Percentiles rank a stretch among this genome's conserved stretches.
Evolutionary conservation across 257 asterid species (phyloP).

Genomic region (Solanum pennellii): DNA sequence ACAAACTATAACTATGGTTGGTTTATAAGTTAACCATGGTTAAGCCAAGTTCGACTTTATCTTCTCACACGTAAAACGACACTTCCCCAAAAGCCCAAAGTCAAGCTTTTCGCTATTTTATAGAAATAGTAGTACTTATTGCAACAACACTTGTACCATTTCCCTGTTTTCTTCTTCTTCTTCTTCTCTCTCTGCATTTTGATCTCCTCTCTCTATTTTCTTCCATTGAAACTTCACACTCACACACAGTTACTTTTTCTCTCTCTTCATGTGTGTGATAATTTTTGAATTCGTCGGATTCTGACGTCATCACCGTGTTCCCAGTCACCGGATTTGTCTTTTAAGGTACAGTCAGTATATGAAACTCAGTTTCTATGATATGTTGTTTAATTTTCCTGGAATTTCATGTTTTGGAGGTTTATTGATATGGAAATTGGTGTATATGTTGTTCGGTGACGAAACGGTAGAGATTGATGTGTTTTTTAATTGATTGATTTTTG

Average conservation of each 20-base stretch:
- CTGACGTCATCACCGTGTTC: not conserved
- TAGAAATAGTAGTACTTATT: conserved; percentile 28
- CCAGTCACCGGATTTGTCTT: not conserved
- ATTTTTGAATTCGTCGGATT: not conserved
- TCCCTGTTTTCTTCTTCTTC: conserved; percentile 1
- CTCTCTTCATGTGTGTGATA: not conserved
- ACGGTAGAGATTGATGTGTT: not conserved
- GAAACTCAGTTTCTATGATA: not conserved
- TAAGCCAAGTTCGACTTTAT: conserved; percentile 20
- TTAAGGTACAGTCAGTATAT: not conserved
- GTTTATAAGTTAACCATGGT: conserved; percentile 9
- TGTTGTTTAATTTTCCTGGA: not conserved
- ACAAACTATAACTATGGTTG: conserved; percentile 14
- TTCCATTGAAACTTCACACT: conserved; percentile 2
- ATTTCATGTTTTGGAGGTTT: not conserved
- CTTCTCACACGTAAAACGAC: conserved; percentile 14
- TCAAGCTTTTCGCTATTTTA: not conserved
- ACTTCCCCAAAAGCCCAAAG: not conserved
- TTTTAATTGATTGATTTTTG: not conserved
- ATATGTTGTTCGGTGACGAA: not conserved
- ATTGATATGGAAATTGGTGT: not conserved
- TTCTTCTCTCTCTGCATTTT: conserved; percentile 13
- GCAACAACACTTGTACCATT: conserved; percentile 16
- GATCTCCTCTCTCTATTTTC: conserved; percentile 3
- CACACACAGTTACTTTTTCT: conserved; percentile 5